Conservation (phyloP, 768 basidiomycete genomes). For the Phanerochaete sordida region DNA sequence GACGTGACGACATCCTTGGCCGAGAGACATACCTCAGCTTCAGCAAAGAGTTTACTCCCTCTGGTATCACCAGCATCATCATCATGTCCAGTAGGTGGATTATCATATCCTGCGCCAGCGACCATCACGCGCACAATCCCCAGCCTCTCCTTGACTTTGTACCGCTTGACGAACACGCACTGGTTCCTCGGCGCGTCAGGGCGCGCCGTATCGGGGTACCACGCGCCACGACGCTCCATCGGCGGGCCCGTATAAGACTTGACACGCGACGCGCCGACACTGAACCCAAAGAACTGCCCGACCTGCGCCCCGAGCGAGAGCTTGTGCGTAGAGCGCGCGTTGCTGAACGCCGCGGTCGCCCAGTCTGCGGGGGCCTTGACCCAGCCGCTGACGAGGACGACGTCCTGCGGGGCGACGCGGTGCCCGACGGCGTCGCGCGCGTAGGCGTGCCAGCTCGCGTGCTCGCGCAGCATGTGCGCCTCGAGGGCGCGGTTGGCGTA, state of each 20-base stretch:
- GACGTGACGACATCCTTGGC: not conserved
- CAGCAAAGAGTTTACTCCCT: too few species aligned
- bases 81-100: not conserved
- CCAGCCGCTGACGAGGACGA: not conserved
- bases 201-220: not conserved
- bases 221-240: not conserved
- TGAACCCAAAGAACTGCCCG: too few species aligned
- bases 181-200: not conserved
- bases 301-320: not conserved
- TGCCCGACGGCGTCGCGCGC: not conserved
- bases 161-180: not conserved
- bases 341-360: not conserved
- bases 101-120: not conserved
- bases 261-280: not conserved
- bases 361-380: not conserved
- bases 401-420: not conserved
- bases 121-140: not conserved
- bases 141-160: not conserved
- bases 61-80: not conserved
- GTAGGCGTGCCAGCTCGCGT: not conserved
- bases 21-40: not conserved
- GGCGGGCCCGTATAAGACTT: not conserved
- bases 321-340: not conserved
- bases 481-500: not conserved
- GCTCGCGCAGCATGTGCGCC: not conserved